Conservation (phyloP, 192 early-diverging fungal genomes). For the Coemansia sp. region DNA sequence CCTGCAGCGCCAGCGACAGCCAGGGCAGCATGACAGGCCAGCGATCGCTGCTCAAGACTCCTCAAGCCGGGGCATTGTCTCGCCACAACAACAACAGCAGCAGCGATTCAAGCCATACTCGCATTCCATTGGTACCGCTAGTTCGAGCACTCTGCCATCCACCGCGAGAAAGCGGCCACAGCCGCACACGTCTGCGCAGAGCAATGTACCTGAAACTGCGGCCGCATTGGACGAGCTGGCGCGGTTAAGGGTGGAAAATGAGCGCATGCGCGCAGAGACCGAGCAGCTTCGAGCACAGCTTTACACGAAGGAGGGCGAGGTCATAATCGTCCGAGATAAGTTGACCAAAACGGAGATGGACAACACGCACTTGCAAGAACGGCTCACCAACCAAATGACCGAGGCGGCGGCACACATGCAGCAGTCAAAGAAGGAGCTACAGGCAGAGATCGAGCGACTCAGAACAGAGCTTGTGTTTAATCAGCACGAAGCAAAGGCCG, state of each 20-base stretch:
- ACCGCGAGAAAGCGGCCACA: background rate
- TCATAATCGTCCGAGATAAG: conserved; percentile 50
- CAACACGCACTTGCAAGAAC: conserved; percentile 54
- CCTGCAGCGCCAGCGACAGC: background rate
- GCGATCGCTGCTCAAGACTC: background rate
- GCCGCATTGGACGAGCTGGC: conserved; percentile 20
- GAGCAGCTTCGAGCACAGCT: conserved; percentile 38
- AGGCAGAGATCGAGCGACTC: conserved; percentile 42
- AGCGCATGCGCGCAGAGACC: conserved; percentile 18
- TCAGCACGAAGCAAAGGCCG: conserved; percentile 38
- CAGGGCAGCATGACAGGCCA: background rate
- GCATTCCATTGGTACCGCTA: conserved; percentile 3
- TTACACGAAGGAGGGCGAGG: conserved; percentile 53
- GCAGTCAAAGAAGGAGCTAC: conserved; percentile 13
- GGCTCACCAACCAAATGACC: conserved; percentile 37
- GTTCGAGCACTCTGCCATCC: conserved; percentile 7
- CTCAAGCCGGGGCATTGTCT: background rate
- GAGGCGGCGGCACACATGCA: conserved; percentile 1
- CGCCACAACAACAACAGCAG: conserved; percentile 7
- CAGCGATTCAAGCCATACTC: conserved; percentile 17
- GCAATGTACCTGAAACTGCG: background rate
- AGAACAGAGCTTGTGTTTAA: conserved; percentile 43
- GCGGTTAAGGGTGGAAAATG: conserved; percentile 34
- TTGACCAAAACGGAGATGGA: conserved; percentile 52
- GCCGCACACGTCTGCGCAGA: background rate